phyloP scores from a whole-genome alignment of 352 stramenopile species.

The Globisporangium nunn region DNA sequence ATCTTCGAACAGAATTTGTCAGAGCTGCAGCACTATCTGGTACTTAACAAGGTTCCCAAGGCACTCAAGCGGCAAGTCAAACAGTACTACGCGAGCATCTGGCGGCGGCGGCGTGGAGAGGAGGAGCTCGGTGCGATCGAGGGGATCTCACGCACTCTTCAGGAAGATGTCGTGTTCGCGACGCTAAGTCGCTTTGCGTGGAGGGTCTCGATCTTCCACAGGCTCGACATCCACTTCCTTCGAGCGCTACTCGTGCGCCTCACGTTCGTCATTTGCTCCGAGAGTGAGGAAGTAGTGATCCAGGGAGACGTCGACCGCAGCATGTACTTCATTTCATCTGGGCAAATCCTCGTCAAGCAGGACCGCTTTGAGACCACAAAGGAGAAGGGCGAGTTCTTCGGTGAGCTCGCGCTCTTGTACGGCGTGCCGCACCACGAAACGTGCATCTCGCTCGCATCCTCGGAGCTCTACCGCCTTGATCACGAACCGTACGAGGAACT shows the following conservation, averaged over 20 bases:
- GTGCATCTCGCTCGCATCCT: slow-evolving; percentile 43
- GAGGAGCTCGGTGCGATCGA: slow-evolving; percentile 44
- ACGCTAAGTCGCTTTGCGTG: slow-evolving; percentile 45
- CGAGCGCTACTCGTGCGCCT: slow-evolving; percentile 45
- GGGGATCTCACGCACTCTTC: slow-evolving; percentile 36
- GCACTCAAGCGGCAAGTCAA: slow-evolving; percentile 63
- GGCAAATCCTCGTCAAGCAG: slow-evolving; percentile 52
- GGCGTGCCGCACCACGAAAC: slow-evolving; percentile 58
- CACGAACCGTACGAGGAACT: slow-evolving; percentile 49
- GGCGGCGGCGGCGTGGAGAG: slow-evolving; percentile 40
- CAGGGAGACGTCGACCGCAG: slow-evolving; percentile 62
- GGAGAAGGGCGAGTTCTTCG: slow-evolving; percentile 72
- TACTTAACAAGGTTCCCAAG: slow-evolving; percentile 64
- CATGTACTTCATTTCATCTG: slow-evolving; percentile 75
- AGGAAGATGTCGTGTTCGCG: slow-evolving; percentile 53
- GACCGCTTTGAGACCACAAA: slow-evolving; percentile 36
- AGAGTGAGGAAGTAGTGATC: slow-evolving; percentile 64
- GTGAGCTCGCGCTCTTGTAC: slow-evolving; percentile 58
- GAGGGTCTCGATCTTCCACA: slow-evolving; percentile 40
- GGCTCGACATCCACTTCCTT: slow-evolving; percentile 52
- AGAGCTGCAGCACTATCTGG: slow-evolving; percentile 63
- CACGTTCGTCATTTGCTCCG: slow-evolving; percentile 56
- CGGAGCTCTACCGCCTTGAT: slow-evolving; percentile 67
- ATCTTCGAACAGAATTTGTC: slow-evolving; percentile 58
- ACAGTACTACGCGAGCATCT: slow-evolving; percentile 62